These are phyloP conservation scores for Boehmeria nivea DNA, from an alignment of 306 rosid species.

Conservation along the genomic window DNA sequence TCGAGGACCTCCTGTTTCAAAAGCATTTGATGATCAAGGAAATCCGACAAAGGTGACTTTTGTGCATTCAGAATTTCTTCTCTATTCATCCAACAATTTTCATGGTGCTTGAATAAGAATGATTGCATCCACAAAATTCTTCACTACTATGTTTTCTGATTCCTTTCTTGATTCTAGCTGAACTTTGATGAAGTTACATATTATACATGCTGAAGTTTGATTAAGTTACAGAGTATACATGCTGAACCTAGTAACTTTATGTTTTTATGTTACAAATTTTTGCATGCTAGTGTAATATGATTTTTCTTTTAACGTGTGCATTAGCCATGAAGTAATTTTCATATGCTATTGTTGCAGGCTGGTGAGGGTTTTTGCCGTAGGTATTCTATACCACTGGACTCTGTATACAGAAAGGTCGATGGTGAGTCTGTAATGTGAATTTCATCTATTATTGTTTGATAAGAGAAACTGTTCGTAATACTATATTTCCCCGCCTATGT, in stretches of 20 bases:
- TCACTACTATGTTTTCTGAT: neutral
- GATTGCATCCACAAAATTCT: neutral
- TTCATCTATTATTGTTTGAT: neutral
- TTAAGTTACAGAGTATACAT: too few relatives aligned
- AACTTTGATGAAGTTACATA: too few relatives aligned
- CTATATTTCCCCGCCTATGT: neutral
- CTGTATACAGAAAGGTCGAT: slow-evolving; percentile 57
- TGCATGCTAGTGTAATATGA: neutral
- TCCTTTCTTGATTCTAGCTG: too few relatives aligned
- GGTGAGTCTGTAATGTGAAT: slow-evolving; percentile 50
- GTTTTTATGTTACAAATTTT: neutral
- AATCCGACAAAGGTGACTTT: slow-evolving; percentile 71
- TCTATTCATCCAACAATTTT: neutral
- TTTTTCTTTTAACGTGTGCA: neutral
- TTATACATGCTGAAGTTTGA: too few relatives aligned
- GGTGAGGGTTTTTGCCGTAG: slow-evolving; percentile 78
- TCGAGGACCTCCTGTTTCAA: slow-evolving; percentile 93
- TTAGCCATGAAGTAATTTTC: slow-evolving; percentile 10
- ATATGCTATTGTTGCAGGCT: slow-evolving; percentile 57
- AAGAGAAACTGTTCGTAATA: too few relatives aligned
- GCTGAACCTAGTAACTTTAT: too few relatives aligned
- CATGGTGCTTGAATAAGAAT: neutral
- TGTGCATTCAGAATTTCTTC: too few relatives aligned
- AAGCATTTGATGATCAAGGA: slow-evolving; percentile 80
- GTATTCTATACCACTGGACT: slow-evolving; percentile 65